Evolutionary conservation across 2,329 filamentous ascomycete species (phyloP).

Genomic region (Aaosphaeria arxii): DNA sequence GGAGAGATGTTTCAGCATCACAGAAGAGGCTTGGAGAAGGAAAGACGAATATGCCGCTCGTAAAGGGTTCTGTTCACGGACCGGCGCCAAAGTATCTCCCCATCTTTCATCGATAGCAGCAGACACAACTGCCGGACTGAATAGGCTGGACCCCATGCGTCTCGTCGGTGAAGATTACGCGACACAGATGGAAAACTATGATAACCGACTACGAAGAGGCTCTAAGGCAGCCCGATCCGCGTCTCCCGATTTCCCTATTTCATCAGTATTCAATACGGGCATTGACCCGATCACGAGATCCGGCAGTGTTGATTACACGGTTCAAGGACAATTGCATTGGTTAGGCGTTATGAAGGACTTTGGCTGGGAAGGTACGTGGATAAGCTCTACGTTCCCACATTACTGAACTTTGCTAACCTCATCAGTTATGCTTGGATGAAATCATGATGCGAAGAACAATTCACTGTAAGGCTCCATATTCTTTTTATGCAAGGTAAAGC

Average conservation of each 20-base stretch:
- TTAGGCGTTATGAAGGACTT: constrained; percentile 67
- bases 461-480: not conserved
- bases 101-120: not conserved
- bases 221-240: not conserved
- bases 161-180: not conserved
- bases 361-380: constrained; percentile 62
- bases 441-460: not conserved
- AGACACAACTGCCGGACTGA: not conserved
- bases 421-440: not conserved
- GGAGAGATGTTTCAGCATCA: constrained; percentile 61
- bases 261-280: constrained; percentile 31
- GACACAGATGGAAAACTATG: not conserved
- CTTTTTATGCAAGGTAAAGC: not conserved
- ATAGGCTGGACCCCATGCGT: not conserved
- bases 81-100: not conserved
- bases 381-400: constrained; percentile 5
- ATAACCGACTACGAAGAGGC: not conserved
- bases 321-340: constrained; percentile 64
- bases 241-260: constrained; percentile 21
- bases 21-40: constrained; percentile 65
- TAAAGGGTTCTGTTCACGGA: constrained; percentile 8
- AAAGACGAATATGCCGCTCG: constrained; percentile 51
- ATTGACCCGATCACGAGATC: constrained; percentile 35
- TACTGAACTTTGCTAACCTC: not conserved
- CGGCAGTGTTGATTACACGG: constrained; percentile 59